Percentiles rank a stretch among this genome's conserved stretches.
phyloP scores from a whole-genome alignment of 345 rosid genomes.

The Eucalyptus albens region DNA sequence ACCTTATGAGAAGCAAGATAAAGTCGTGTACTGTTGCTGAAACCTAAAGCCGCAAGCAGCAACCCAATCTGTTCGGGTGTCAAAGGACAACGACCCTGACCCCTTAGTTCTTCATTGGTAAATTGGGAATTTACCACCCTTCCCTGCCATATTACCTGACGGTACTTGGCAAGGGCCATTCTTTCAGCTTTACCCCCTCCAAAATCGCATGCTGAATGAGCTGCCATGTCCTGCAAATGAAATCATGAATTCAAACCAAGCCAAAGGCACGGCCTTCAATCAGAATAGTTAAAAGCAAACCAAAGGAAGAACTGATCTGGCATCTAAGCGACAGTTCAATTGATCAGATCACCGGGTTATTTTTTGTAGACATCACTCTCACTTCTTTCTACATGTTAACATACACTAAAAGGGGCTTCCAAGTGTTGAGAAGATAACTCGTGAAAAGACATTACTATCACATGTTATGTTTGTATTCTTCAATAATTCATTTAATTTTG shows the following conservation, averaged over 20 bases:
- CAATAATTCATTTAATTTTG: neutral
- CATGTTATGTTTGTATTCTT: neutral
- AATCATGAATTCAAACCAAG: neutral
- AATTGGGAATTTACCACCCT: constrained; percentile 82
- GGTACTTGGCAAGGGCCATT: constrained; percentile 76
- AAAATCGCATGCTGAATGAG: constrained; percentile 95
- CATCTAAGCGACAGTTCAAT: neutral
- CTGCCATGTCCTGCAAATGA: constrained; percentile 85
- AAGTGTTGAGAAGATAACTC: neutral
- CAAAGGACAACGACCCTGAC: constrained; percentile 94
- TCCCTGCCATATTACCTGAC: constrained; percentile 93
- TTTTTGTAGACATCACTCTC: neutral
- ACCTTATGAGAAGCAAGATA: constrained; percentile 97
- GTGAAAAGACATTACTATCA: neutral
- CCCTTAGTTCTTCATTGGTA: constrained; percentile 68
- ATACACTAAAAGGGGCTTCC: neutral
- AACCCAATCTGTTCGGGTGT: constrained; percentile 96
- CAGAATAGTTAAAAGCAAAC: neutral
- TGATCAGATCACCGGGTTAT: neutral
- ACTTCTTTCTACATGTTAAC: neutral
- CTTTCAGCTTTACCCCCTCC: constrained; percentile 97
- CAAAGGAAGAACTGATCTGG: neutral
- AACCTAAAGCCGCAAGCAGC: constrained; percentile 80
- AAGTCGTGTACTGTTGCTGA: constrained; percentile 71
- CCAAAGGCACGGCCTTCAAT: neutral